These are phyloP conservation scores for Pleomassaria siparia DNA, from an alignment of 2,329 filamentous ascomycete species.

Conservation along the genomic window DNA sequence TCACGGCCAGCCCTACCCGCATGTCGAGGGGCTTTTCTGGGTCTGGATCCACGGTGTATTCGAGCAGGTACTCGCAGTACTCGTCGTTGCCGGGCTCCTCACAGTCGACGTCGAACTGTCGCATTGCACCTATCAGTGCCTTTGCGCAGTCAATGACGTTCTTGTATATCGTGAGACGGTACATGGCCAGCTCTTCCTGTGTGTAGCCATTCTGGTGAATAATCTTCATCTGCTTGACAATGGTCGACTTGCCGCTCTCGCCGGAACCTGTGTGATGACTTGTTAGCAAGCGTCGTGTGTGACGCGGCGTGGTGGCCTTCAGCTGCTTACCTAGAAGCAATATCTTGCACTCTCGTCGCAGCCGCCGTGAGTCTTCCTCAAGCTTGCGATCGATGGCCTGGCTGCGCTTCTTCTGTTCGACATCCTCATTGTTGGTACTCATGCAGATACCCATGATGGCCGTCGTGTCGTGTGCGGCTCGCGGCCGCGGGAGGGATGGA, in stretches of 20 bases:
- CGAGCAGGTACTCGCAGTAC: constrained; percentile 76
- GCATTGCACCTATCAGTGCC: constrained; percentile 86
- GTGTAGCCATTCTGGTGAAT: constrained; percentile 98
- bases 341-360: constrained; percentile 99
- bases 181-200: constrained; percentile 88
- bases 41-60: constrained; percentile 88
- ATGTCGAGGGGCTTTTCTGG: constrained; percentile 81
- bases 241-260: constrained; percentile 98
- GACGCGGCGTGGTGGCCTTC: background rate
- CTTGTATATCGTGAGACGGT: constrained; percentile 96
- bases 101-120: constrained; percentile 84
- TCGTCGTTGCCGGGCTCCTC: constrained; percentile 70
- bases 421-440: constrained; percentile 83
- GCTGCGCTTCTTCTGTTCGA: constrained; percentile 92
- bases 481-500: constrained; percentile 28
- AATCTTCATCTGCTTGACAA: constrained; percentile 99
- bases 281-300: constrained; percentile 31
- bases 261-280: constrained; percentile 70
- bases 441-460: constrained; percentile 87
- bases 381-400: constrained; percentile 92
- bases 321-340: constrained; percentile 76
- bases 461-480: constrained; percentile 28
- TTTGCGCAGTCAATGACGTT: constrained; percentile 97
- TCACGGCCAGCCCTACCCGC: constrained; percentile 79
- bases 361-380: constrained; percentile 89